Evolutionary conservation across 441 rosid species (phyloP), one percentile per base, ranked within the genome.

Genomic region (Euphorbia schlechtendalii): DNA sequence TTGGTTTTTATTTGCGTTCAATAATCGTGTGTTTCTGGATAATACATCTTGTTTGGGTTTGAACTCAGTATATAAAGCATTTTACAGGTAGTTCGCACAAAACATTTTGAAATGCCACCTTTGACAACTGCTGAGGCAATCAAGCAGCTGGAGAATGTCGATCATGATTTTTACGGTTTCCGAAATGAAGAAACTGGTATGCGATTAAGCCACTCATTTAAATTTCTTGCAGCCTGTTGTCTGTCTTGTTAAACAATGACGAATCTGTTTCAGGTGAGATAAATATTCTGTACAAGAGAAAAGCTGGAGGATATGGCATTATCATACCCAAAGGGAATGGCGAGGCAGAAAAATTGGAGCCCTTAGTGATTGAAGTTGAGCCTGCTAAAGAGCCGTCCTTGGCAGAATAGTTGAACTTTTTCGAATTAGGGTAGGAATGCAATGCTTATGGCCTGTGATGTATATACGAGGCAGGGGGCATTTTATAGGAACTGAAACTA

Each of bases 51-150:
- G 17, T 49, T 48, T 12, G 20, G 58, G 17, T 58, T 59, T 6
- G 20, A 27, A 7, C 9, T 57, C 7, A 61, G 57, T 49, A 21
- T 56, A 0, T 41, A 12, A 43, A 64, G 62, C 40, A 5, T 40
- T 59, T 46, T 66, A 27, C 82, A 87, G 98, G 80, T 93, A 68
- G 88, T 93, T 58, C 94, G 98, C 49, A 88, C 90, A 2, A 93
- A 90, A 64, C 79, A 81, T 74, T 88, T 93, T 71, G 97, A 93
- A 55, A 86, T 93, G 96, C 96, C 95, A 32, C 97, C 98, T 8
- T 70, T 93, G 83, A 88, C 95, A 0, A 80, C 88, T 36, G 22
- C 83, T 8, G 98, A 93, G 71, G 98, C 97, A 22, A 76, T 86
- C 3, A 92, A 90, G 82, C 98, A 90, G 85, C 80, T 90, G 70